Conservation (phyloP, 1,284 basidiomycete genomes). For the Cystobasidium slooffiae region DNA sequence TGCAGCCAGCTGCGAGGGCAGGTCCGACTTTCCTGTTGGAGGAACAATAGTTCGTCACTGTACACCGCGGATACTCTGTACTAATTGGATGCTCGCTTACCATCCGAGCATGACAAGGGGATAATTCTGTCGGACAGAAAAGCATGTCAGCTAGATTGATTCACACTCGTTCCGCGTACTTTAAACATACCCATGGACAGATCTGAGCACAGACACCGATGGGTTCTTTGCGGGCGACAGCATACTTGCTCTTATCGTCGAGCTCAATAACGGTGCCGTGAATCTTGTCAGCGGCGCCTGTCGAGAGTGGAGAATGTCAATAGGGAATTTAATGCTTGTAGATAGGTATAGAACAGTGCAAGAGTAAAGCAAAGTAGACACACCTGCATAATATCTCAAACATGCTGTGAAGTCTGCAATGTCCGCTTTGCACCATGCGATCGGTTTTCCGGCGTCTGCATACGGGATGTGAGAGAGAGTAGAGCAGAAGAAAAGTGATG, state of each 20-base stretch:
- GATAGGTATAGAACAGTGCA: too few species aligned
- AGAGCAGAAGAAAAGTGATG: too few species aligned
- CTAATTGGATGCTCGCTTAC: conserved; percentile 37
- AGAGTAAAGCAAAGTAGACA: background rate
- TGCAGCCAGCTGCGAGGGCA: conserved; percentile 53
- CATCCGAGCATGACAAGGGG: conserved; percentile 45
- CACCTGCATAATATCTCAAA: conserved; percentile 49
- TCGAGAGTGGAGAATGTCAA: background rate
- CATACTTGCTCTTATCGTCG: conserved; percentile 52
- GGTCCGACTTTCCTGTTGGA: conserved; percentile 55
- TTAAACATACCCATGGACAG: conserved; percentile 53
- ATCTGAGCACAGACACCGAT: conserved; percentile 55
- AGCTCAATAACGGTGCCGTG: conserved; percentile 56
- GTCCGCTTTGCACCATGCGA: conserved; percentile 48
- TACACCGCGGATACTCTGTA: background rate
- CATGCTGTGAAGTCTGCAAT: conserved; percentile 48
- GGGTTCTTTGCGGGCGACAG: conserved; percentile 55
- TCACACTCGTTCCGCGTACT: background rate
- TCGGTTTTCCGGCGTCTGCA: conserved; percentile 48
- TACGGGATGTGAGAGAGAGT: background rate
- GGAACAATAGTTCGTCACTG: background rate
- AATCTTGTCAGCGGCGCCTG: conserved; percentile 54
- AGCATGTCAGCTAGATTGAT: background rate
- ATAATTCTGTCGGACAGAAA: conserved; percentile 22
- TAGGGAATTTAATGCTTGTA: background rate